Evolutionary conservation across 2,329 filamentous ascomycete genomes (phyloP), one percentile per base, ranked within the genome.

Genomic region (Trichophyton mentagrophytes): DNA sequence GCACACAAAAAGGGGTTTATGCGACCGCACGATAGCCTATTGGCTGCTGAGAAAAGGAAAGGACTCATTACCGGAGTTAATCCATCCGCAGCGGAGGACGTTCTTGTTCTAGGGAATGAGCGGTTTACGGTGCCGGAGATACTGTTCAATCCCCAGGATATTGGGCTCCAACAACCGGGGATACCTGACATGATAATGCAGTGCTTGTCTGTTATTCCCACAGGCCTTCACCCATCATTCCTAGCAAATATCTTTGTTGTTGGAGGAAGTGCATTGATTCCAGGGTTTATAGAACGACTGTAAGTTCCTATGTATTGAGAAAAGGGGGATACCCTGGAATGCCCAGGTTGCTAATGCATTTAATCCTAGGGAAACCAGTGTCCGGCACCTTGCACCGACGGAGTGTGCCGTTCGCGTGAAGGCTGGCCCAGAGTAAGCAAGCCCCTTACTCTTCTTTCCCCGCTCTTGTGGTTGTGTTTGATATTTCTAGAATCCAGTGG

Each of bases 51-150:
- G 65, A 73, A 75, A 65, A 76, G 79, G 69, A 78, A 78, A 65
- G 72, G 76, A 33, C 68, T 80, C 4, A 75, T 77, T 8, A 73
- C 81, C 15, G 71, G 77, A n/a, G 71, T 73, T 17, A 73, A 70
- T 74, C 76, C 68, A 71, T 77, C 74, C 49, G 73, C 73, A 9
- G 78, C 79, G 25, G 92, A 97, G 70, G 91, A 97, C 70, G 79
- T 91, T 13, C 76, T 99, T 64, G 89, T 90, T 0, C 79, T 99
- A 8, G 86, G 89, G 3, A 97, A 96, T 72, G 93, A 99, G 75
- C 84, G 92, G 53, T 99, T 99, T 70, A 79, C 84, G 1, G 87
- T 96, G 0, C 92, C 93, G 0, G 93, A 99, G 71, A 79, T 97
- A 4, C 76, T 99, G 2, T 97, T 99, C 75, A 87, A 82, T 60